Percentiles rank a stretch among this genome's conserved stretches.
phyloP scores from a whole-genome alignment of 441 rosid species.

The Syzygium syzygioides region DNA sequence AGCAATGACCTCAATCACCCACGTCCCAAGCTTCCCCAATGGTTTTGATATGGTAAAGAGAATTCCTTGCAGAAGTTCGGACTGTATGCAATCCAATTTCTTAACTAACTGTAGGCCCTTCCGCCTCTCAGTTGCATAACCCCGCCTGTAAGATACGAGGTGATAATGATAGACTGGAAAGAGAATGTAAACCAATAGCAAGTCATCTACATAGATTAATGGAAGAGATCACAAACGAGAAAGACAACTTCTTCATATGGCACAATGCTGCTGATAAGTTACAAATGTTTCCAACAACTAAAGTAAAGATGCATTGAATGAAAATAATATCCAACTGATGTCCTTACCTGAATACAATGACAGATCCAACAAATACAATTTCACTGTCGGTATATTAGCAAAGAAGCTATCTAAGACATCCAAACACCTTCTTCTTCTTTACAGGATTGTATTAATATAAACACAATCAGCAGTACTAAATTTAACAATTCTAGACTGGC shows the following conservation, averaged over 20 bases:
- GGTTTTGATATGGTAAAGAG: slow-evolving; percentile 72
- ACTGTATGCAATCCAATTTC: slow-evolving; percentile 90
- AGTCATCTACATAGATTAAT: neutral
- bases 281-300: neutral
- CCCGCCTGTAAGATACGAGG: slow-evolving; percentile 53
- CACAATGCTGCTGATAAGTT: neutral
- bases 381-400: neutral
- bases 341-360: neutral
- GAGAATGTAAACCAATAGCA: slow-evolving; percentile 1
- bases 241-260: neutral
- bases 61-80: slow-evolving; percentile 61
- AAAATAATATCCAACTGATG: neutral
- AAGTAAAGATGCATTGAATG: neutral
- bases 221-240: neutral
- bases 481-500: neutral
- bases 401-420: neutral
- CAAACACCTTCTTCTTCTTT: neutral
- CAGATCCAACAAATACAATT: neutral
- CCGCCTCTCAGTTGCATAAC: slow-evolving; percentile 92
- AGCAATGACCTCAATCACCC: slow-evolving; percentile 65
- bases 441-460: neutral
- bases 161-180: neutral
- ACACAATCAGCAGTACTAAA: neutral
- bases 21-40: slow-evolving; percentile 54
- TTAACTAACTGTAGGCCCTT: slow-evolving; percentile 80